Percentiles rank a stretch among this genome's conserved stretches.
These are phyloP conservation scores for Yamadazyma epiphylla DNA, from an alignment of 1,139 yeast species.

Conservation along the genomic window DNA sequence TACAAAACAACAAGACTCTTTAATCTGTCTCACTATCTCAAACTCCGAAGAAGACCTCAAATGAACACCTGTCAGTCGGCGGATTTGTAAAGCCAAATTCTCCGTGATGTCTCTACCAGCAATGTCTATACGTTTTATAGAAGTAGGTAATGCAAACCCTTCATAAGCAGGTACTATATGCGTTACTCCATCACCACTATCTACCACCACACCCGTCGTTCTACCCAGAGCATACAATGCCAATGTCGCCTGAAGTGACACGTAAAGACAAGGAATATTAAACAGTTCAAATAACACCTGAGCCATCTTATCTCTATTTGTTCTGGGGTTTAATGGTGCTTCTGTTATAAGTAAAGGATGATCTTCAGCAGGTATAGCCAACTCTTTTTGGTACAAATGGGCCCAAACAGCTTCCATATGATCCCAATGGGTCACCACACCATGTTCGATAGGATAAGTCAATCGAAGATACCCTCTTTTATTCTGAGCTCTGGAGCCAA, in stretches of 20 bases:
- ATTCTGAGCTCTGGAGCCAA: slow-evolving; percentile 73
- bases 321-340: slow-evolving; percentile 78
- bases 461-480: slow-evolving; percentile 71
- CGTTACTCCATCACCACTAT: slow-evolving; percentile 89
- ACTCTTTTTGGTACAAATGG: slow-evolving; percentile 55
- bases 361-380: slow-evolving; percentile 49
- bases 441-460: slow-evolving; percentile 74
- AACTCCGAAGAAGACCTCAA: slow-evolving; percentile 71
- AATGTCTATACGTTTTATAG: slow-evolving; percentile 71
- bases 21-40: slow-evolving; percentile 75
- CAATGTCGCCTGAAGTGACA: slow-evolving; percentile 79
- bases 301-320: slow-evolving; percentile 68
- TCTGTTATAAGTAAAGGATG: slow-evolving; percentile 77
- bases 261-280: slow-evolving; percentile 81
- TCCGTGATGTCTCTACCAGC: slow-evolving; percentile 89
- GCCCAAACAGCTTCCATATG: slow-evolving; percentile 81
- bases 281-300: slow-evolving; percentile 81
- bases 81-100: slow-evolving; percentile 61
- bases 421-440: slow-evolving; percentile 80
- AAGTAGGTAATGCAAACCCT: slow-evolving; percentile 75
- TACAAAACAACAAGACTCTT: slow-evolving; percentile 70
- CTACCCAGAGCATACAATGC: slow-evolving; percentile 85
- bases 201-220: slow-evolving; percentile 87
- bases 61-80: slow-evolving; percentile 59
- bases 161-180: slow-evolving; percentile 88